Evolutionary conservation across 805 yeast genomes (phyloP), one percentile per base, ranked within the genome.

Genomic region (Saccharomycopsis oosterbeekiorum): DNA sequence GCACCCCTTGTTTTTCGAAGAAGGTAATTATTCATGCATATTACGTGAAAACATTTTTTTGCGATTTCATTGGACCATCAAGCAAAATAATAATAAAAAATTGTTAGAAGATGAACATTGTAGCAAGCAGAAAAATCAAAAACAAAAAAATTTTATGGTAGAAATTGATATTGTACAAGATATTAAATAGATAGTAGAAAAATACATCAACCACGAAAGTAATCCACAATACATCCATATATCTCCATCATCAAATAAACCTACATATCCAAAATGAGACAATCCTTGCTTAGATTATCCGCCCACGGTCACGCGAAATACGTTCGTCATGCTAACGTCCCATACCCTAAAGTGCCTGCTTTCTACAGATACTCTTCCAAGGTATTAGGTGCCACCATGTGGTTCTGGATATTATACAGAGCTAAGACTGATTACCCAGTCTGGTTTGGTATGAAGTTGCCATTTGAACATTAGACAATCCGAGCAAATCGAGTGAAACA

Each of bases 371-470:
- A 83, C 73, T 79, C 85, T 21, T 80, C 89, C 55, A 85, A 86
- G 67, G 71, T 79, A 21, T 78, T 89, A 53, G 96, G 96, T 11
- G 96, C 93, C 47, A 80, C 91, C 59, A 85, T 88, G 89, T 88
- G 94, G 88, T 89, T 88, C 74, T 89, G 93, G 88, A 80, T 89
- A 65, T 79, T 89, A 70, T 89, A 87, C 79, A 80, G 96, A 72
- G 78, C 88, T 55, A 84, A 86, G 74, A 84, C 87, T 71, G 93
- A 84, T 68, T 84, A 84, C 66, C 78, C 81, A 68, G 83, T 81
- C 42, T 82, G 84, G 81, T 75, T 79, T 65, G 86, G 79, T 12
- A 59, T 75, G 58, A 76, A 73, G 59, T 79, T 76, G 65, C 79
- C 79, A 42, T 75, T 77, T 75, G 79, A 76, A 60, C 76, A 73